Conservation (phyloP, 371 early-diverging fungal genomes). For the Syncephalastrum contaminatum region DNA sequence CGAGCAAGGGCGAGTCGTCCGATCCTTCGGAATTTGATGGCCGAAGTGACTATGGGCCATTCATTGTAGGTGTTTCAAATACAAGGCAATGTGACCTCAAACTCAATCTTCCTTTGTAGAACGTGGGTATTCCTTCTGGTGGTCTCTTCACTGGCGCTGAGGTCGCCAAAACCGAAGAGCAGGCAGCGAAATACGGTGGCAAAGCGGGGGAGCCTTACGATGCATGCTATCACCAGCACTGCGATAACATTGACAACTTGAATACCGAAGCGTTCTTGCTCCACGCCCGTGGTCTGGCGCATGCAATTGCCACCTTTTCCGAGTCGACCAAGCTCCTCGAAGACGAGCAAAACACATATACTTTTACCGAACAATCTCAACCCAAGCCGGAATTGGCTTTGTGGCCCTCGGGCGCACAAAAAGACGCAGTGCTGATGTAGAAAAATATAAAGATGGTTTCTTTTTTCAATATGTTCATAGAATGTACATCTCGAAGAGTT, state of each 20-base stretch:
- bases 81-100: slow-evolving; percentile 4
- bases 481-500: no score
- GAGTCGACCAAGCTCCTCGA: slow-evolving; percentile 16
- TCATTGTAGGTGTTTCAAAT: slow-evolving; percentile 51
- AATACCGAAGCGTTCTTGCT: slow-evolving; percentile 19
- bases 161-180: slow-evolving; percentile 56
- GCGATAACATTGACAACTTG: slow-evolving; percentile 19
- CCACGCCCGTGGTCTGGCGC: slow-evolving; percentile 15
- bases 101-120: slow-evolving; percentile 4
- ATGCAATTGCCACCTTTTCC: slow-evolving; percentile 19
- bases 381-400: background rate
- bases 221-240: slow-evolving; percentile 60
- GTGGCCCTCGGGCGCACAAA: slow-evolving; percentile 11
- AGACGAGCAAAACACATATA: background rate
- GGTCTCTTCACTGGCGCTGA: slow-evolving; percentile 71
- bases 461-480: no score
- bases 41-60: slow-evolving; percentile 47
- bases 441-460: slow-evolving; percentile 2
- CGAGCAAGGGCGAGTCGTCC: slow-evolving; percentile 37
- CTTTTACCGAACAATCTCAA: background rate
- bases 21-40: slow-evolving; percentile 34
- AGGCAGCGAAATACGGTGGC: slow-evolving; percentile 65
- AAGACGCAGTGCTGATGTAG: slow-evolving; percentile 5
- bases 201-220: slow-evolving; percentile 66
- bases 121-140: slow-evolving; percentile 53